Evolutionary conservation across 116 monocot species (phyloP).

Genomic region (Zostera marina): DNA sequence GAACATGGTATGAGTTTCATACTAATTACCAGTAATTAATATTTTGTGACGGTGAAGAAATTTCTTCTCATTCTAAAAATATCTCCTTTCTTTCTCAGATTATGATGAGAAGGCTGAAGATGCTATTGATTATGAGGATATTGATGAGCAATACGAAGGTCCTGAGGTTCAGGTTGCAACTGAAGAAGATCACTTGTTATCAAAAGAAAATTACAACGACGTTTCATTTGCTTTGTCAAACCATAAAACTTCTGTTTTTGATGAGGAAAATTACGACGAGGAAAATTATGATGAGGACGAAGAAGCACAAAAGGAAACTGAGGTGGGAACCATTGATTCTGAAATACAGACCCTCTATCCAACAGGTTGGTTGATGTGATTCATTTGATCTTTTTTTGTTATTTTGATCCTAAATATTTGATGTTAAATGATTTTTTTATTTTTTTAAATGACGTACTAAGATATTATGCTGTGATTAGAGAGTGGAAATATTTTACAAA

Average conservation of each 20-base stretch:
- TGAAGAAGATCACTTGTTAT: conserved; percentile 59
- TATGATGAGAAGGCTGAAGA: conserved; percentile 94
- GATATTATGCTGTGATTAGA: no score
- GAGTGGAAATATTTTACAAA: no score
- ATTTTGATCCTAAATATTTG: background rate
- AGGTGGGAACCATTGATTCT: conserved; percentile 1
- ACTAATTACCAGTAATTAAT: background rate
- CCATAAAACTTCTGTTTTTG: conserved; percentile 51
- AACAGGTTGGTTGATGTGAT: conserved; percentile 21
- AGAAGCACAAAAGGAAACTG: conserved; percentile 22
- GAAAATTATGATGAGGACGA: conserved; percentile 97
- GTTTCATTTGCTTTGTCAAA: conserved; percentile 31
- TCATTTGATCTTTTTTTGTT: background rate
- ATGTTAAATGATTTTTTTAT: background rate
- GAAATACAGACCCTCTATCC: conserved; percentile 7
- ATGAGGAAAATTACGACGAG: conserved; percentile 97
- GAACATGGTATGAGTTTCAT: conserved; percentile 47
- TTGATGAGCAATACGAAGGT: conserved; percentile 96
- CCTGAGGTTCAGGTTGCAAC: conserved; percentile 57
- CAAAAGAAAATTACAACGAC: conserved; percentile 47
- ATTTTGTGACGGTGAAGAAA: background rate
- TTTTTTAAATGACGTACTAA: no score
- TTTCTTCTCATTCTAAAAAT: background rate
- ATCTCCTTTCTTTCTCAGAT: conserved; percentile 26
- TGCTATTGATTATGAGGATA: conserved; percentile 94